Base-by-base conservation (phyloP, 805 yeast species). In the Ogataea trehalophila region DNA sequence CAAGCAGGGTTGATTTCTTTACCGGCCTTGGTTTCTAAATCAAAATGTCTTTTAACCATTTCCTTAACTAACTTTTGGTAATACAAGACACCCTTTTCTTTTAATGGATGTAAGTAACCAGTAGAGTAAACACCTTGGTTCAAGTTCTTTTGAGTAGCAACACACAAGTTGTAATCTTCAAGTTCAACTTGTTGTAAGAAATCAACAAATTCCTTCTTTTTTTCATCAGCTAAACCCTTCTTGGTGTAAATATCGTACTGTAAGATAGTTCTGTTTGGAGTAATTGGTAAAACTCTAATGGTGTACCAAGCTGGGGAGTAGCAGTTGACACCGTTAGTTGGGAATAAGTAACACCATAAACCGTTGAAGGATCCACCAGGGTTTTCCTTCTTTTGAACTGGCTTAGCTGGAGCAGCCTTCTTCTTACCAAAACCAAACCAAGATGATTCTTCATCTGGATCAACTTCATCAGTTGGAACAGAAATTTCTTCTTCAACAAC, bases 241-340 rank as follows among this genome's bases (percentile, higher is more conserved):
- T 80, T 79, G 48, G 83, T 75, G 65, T 73, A 80, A 48, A 80
- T 76, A 58, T 80, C 85, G 56, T 80, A 80, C 57, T 79, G 83
- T 57, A 80, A 69, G 35, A 80, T 67, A 11, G 85, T 80, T 59
- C 73, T 78, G 33, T 71, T 69, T 18, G 83, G 77, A 34, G 74
- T 58, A 17, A 76, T 62, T 33, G 85, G 85, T 49, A 79, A 66
- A 4, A 80, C 84, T 56, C 84, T 69, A 53, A 80, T 79, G 8
- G 81, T 73, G 62, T 80, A 80, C 81, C 83, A 80, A 9, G 84
- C 84, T 55, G 85, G 84, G 0, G 84, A 79, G 58, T 80, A 80
- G 57, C 85, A 80, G 64, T 80, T 80, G 60, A 80, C 63, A 40
- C 85, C 85, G 59, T 78, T 77, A 42, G 73, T 76, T 47, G 85